Evolutionary conservation across 2,329 filamentous ascomycete species (phyloP).

Genomic region (Myriosclerotinia duriaeana): DNA sequence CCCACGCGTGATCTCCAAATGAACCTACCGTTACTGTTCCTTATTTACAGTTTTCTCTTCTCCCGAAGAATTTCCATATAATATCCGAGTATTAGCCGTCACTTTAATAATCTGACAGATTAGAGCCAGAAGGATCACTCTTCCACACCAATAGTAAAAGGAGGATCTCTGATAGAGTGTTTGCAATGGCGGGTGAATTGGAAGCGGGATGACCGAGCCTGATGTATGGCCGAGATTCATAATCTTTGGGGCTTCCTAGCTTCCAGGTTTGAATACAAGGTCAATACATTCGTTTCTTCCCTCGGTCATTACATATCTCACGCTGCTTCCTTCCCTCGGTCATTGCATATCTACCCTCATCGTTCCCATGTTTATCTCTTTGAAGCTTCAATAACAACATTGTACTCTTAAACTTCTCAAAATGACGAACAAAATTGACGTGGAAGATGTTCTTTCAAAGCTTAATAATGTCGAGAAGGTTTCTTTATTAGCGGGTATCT

Average conservation of each 20-base stretch:
- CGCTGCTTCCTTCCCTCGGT: background rate
- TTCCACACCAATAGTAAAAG: conserved; percentile 1
- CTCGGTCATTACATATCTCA: background rate
- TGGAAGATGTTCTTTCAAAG: conserved; percentile 55
- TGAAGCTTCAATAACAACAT: background rate
- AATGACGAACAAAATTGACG: conserved; percentile 44
- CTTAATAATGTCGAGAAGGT: conserved; percentile 54
- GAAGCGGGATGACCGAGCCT: background rate
- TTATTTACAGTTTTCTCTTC: background rate
- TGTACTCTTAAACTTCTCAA: background rate
- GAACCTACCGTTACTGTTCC: conserved; percentile 4
- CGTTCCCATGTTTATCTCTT: background rate
- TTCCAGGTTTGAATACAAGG: background rate
- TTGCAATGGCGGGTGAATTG: background rate
- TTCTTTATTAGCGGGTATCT: conserved; percentile 51
- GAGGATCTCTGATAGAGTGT: background rate
- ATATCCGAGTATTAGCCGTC: conserved; percentile 3
- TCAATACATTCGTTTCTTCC: background rate
- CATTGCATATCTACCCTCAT: background rate
- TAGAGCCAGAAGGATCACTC: background rate
- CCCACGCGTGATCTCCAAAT: background rate
- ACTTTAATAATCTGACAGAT: background rate
- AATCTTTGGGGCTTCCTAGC: background rate
- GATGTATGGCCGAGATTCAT: conserved; percentile 4
- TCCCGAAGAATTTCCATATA: background rate